A percentile compares a stretch with the other conserved stretches of the same genome.
phyloP scores from a whole-genome alignment of 2,329 filamentous ascomycete species.

The Camptophora hylomeconis region DNA sequence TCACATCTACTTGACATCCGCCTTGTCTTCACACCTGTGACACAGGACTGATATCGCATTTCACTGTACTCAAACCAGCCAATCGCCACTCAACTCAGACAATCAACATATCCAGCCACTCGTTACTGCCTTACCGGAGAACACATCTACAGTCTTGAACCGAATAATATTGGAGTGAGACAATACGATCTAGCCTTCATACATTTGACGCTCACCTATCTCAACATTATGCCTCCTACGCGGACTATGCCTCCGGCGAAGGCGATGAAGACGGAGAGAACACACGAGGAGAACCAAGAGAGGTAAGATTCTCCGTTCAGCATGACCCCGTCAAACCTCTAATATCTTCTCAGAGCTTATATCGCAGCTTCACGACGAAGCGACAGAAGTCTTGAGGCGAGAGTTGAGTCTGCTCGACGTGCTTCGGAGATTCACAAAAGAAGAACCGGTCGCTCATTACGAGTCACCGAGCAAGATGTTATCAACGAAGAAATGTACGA shows the following conservation, averaged over 20 bases:
- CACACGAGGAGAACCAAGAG: constrained; percentile 30
- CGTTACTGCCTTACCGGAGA: too few species aligned
- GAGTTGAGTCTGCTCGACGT: constrained; percentile 72
- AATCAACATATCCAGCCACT: too few species aligned
- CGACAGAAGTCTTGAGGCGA: constrained; percentile 75
- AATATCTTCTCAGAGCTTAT: constrained; percentile 52
- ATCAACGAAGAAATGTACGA: constrained; percentile 93
- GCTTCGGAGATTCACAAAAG: constrained; percentile 87
- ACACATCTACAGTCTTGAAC: too few species aligned
- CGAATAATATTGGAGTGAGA: too few species aligned
- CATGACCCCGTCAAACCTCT: background rate
- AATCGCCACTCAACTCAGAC: too few species aligned
- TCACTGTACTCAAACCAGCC: too few species aligned
- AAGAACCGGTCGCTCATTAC: constrained; percentile 68
- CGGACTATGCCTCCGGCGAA: constrained; percentile 18
- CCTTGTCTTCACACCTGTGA: too few species aligned
- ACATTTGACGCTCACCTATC: too few species aligned
- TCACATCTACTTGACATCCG: too few species aligned
- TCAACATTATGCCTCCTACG: constrained; percentile 12
- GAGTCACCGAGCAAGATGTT: constrained; percentile 76
- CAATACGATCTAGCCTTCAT: too few species aligned
- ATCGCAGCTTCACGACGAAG: constrained; percentile 80
- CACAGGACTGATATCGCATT: too few species aligned
- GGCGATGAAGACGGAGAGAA: constrained; percentile 16
- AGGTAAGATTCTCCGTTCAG: constrained; percentile 21